phyloP scores from a whole-genome alignment of 208 protist genomes.

The Leishmania tarentolae region DNA sequence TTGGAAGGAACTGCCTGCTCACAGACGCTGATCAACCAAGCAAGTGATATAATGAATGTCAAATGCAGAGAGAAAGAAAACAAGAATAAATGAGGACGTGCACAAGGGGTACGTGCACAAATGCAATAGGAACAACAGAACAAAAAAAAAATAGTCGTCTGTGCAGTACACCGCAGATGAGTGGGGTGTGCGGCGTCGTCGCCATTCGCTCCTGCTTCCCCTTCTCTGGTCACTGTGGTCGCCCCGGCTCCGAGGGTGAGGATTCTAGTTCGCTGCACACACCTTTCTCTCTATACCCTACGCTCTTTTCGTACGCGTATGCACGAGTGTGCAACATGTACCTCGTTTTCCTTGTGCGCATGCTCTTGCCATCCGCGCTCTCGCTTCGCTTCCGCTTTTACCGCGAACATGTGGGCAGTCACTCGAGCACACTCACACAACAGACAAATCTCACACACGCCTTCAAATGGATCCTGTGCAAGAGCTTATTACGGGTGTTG shows the following conservation, averaged over 20 bases:
- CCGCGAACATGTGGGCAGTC: not conserved
- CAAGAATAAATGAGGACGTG: not conserved
- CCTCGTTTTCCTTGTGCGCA: not conserved
- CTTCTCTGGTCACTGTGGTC: not conserved
- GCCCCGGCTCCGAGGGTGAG: not conserved
- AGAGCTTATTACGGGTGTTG: constrained; percentile 14
- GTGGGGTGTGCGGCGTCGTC: not conserved
- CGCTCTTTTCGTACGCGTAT: not conserved
- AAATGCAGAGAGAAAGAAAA: not conserved
- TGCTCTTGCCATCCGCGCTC: not conserved
- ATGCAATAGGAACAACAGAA: not conserved
- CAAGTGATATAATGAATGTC: too few species aligned
- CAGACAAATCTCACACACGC: not conserved
- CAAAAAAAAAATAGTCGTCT: not conserved
- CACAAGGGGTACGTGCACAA: not conserved
- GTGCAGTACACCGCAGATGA: not conserved
- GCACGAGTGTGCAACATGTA: not conserved
- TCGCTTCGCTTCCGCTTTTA: not conserved
- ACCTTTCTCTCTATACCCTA: not conserved
- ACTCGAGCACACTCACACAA: not conserved
- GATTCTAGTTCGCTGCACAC: not conserved
- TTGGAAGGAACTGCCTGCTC: not conserved
- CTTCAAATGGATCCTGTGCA: constrained; percentile 27
- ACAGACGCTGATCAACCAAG: not conserved
- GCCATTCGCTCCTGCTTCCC: not conserved